Evolutionary conservation across 2,329 filamentous ascomycete genomes (phyloP).

Genomic region (Trichoderma sp.): DNA sequence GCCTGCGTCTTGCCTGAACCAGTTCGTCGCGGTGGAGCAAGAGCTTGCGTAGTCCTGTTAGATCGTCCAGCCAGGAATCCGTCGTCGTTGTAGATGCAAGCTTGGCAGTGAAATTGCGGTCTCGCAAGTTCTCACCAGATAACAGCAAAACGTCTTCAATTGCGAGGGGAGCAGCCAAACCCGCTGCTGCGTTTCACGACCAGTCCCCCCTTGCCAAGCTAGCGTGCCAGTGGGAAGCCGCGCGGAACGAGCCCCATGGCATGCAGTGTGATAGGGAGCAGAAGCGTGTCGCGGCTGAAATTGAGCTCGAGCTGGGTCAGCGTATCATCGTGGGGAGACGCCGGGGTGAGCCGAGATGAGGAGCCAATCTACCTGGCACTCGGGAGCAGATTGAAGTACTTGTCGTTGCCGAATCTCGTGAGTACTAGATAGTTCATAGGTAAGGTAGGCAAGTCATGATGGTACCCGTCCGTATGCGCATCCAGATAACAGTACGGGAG

Average conservation of each 20-base stretch:
- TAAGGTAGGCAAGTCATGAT: neutral
- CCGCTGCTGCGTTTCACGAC: slow-evolving; percentile 26
- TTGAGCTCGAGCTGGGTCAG: slow-evolving; percentile 25
- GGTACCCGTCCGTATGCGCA: neutral
- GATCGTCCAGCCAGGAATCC: neutral
- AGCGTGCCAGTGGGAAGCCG: slow-evolving; percentile 14
- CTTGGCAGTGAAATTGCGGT: slow-evolving; percentile 11
- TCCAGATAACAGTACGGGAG: too few relatives aligned
- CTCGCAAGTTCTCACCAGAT: slow-evolving; percentile 10
- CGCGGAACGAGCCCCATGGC: slow-evolving; percentile 22
- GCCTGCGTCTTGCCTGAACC: neutral
- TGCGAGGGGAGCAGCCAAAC: slow-evolving; percentile 16
- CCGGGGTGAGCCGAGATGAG: slow-evolving; percentile 26
- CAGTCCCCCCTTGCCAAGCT: slow-evolving; percentile 15
- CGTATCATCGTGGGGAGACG: slow-evolving; percentile 26
- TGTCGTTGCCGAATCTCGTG: neutral
- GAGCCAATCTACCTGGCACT: slow-evolving; percentile 23
- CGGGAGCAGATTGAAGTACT: neutral
- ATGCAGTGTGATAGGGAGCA: slow-evolving; percentile 14
- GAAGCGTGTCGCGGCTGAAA: slow-evolving; percentile 17
- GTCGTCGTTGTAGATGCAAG: neutral
- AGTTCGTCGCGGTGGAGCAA: neutral
- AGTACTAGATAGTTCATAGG: neutral
- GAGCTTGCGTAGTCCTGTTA: neutral
- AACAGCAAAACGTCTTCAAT: neutral